phyloP scores from a whole-genome alignment of 2,329 filamentous ascomycete genomes.

The Pseudogymnoascus sp. region DNA sequence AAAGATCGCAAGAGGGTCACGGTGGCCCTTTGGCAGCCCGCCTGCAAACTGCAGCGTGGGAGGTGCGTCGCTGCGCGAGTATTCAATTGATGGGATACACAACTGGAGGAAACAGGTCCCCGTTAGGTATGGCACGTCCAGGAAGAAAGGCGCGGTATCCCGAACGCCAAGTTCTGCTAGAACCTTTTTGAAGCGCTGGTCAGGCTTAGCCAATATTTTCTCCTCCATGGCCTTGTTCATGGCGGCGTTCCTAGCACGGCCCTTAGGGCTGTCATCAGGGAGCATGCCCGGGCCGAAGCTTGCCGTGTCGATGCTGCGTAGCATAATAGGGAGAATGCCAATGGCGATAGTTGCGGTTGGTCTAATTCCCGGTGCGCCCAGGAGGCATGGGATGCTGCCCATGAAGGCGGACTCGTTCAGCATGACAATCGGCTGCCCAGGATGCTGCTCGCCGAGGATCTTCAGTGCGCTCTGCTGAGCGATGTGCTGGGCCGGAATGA shows the following conservation, averaged over 20 bases:
- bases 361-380: conserved; percentile 34
- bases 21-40: conserved; percentile 30
- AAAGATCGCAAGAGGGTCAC: conserved; percentile 24
- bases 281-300: conserved; percentile 35
- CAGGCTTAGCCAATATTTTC: conserved; percentile 9
- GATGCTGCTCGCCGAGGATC: conserved; percentile 27
- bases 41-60: conserved; percentile 38
- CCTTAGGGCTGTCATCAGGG: conserved; percentile 32
- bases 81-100: conserved; percentile 32
- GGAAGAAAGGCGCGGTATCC: conserved; percentile 16
- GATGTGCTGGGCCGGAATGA: conserved; percentile 29
- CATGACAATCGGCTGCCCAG: conserved; percentile 34
- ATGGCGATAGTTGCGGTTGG: conserved; percentile 34
- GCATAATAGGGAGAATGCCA: conserved; percentile 32
- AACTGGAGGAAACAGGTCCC: conserved; percentile 29
- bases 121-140: conserved; percentile 21
- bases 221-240: conserved; percentile 23
- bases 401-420: conserved; percentile 36
- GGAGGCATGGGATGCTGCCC: conserved; percentile 32
- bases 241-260: conserved; percentile 29
- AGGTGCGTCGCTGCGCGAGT: conserved; percentile 31
- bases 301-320: conserved; percentile 33
- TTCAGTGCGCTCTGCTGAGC: conserved; percentile 32
- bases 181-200: conserved; percentile 14
- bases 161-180: conserved; percentile 28